Evolutionary conservation across 208 protist genomes (phyloP).

Genomic region (Sergeia podlipaevii): DNA sequence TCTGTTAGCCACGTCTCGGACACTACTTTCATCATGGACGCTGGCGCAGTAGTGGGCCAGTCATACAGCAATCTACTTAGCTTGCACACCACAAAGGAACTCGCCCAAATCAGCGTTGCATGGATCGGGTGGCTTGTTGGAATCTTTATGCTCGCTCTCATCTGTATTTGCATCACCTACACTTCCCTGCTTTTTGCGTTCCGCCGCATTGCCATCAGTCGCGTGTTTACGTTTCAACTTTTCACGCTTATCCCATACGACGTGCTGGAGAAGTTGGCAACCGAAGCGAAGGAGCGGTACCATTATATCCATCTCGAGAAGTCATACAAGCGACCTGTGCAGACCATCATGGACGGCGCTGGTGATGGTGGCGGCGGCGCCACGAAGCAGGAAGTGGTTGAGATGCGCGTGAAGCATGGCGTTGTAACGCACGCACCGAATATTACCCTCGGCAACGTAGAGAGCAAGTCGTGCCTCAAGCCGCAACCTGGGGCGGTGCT

Average conservation of each 20-base stretch:
- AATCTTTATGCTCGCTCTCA: constrained; percentile 4
- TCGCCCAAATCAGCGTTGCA: neutral
- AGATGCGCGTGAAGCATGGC: too few species aligned
- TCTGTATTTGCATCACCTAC: constrained; percentile 1
- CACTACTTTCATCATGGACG: constrained; percentile 3
- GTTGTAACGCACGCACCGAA: too few species aligned
- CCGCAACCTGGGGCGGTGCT: neutral
- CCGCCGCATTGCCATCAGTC: constrained; percentile 7
- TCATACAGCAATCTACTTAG: neutral
- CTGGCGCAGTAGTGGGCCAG: neutral
- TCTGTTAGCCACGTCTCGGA: neutral
- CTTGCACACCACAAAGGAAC: constrained; percentile 1
- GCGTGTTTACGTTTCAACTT: constrained; percentile 21
- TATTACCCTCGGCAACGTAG: neutral
- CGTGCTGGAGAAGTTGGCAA: constrained; percentile 15
- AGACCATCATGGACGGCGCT: neutral
- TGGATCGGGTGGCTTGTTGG: constrained; percentile 8
- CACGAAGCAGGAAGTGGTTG: constrained; percentile 3
- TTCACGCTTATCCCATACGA: constrained; percentile 30
- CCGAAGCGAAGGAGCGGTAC: constrained; percentile 14
- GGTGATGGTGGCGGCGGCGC: neutral
- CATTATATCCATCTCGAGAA: constrained; percentile 15
- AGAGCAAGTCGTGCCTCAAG: constrained; percentile 9
- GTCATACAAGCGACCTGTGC: neutral
- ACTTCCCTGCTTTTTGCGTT: constrained; percentile 11